phyloP scores from a whole-genome alignment of 331 rosid genomes.

The Malus hybrid region DNA sequence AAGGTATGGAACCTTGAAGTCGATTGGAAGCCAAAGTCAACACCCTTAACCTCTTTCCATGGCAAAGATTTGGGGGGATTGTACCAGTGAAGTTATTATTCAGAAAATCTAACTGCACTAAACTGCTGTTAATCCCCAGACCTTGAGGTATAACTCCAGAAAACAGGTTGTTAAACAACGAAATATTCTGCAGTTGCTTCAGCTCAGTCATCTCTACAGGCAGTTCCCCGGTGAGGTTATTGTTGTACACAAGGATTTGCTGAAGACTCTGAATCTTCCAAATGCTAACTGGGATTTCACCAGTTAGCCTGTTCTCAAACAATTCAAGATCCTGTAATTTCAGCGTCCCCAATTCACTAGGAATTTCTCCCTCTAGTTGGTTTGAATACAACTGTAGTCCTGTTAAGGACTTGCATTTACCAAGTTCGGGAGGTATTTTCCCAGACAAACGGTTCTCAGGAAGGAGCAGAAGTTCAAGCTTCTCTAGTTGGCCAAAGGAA shows the following conservation, averaged over 20 bases:
- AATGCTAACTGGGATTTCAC: constrained; percentile 68
- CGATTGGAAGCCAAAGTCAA: constrained; percentile 58
- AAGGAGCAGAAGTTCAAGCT: constrained; percentile 35
- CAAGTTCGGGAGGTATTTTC: constrained; percentile 61
- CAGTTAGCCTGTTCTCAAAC: constrained; percentile 42
- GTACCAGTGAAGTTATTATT: constrained; percentile 55
- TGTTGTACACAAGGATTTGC: constrained; percentile 46
- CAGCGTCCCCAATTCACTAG: constrained; percentile 58
- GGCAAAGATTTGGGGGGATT: constrained; percentile 74
- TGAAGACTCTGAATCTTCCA: constrained; percentile 76
- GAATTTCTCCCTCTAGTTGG: constrained; percentile 63
- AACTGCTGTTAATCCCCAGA: constrained; percentile 68
- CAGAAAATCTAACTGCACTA: constrained; percentile 48
- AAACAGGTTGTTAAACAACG: constrained; percentile 59
- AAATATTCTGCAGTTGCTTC: constrained; percentile 46
- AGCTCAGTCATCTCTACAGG: constrained; percentile 66
- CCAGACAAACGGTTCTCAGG: constrained; percentile 49
- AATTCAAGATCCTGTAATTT: constrained; percentile 40
- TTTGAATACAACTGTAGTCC: constrained; percentile 40
- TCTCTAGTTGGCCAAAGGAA: constrained; percentile 44
- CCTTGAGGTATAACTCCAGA: constrained; percentile 69
- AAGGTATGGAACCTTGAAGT: constrained; percentile 57
- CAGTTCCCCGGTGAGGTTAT: constrained; percentile 60
- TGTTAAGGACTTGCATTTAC: constrained; percentile 54
- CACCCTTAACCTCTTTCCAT: constrained; percentile 37